Base-by-base conservation (phyloP, 1,284 basidiomycete genomes). In the Trametes versicolor region DNA sequence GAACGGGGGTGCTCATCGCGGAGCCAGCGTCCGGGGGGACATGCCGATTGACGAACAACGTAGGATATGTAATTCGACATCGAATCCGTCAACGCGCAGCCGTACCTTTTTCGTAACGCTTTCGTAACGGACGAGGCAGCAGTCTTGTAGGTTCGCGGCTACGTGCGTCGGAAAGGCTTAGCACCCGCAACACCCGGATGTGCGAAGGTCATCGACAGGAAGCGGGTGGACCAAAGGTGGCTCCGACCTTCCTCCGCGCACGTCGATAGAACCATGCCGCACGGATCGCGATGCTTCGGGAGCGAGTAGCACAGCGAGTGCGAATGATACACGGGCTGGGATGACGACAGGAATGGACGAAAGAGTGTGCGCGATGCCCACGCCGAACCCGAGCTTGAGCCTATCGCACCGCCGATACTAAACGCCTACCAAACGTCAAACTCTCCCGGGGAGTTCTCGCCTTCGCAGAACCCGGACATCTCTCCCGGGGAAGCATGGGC, bases 341-440 rank as follows among this genome's bases (percentile, higher is more conserved):
- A 32, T 49, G 49, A 19, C 27, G 2, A 51, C 19, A 23, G 51
- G 34, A 8, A 32, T 27, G 27, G 49, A 32, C 45, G 8, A 21
- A 25, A 49, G 8, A 25, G 48, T 29, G 48, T 8, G 32, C 19
- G n/a, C 32, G 32, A n/a, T n/a, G 50, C 12, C 32, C 4, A 52
- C 19, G 50, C 10, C 12, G 21, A 34, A 23, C 34, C 3, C 36
- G 25, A 63, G 49, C 32, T 49, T 58, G 57, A 63, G 62, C 57
- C 43, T 59, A 48, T 63, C 49, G 51, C 37, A 49, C 43, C 23
- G 43, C 43, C 60, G 43, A 48, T 63, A 59, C 32, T 32, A 58
- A 58, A 58, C 62, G 51, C 51, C 62, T 59, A 21, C 17, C 29
- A 9, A 21, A 51, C 32, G 54, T 56, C 53, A 43, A 56, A 29